phyloP scores from a whole-genome alignment of 2,329 filamentous ascomycete genomes.

The Colletotrichum truncatum region DNA sequence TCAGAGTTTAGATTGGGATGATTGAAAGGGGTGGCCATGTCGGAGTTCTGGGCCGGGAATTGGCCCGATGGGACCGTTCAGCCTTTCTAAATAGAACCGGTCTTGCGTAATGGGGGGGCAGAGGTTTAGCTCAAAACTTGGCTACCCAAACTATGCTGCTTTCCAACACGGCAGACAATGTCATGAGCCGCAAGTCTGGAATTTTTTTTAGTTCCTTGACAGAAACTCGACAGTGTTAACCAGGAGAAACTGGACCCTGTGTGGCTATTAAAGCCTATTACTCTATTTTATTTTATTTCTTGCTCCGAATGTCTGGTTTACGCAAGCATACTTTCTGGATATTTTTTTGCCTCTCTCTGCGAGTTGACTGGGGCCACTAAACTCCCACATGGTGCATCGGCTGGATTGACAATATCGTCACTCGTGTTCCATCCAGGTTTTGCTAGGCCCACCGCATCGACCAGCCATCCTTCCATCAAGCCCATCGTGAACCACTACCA shows the following conservation, averaged over 20 bases:
- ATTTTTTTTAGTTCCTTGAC: no score
- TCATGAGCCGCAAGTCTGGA: neutral
- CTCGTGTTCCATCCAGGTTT: constrained; percentile 21
- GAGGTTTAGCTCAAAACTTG: neutral
- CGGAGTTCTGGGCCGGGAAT: neutral
- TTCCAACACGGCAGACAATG: neutral
- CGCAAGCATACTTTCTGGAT: neutral
- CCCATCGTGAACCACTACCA: neutral
- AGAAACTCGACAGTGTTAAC: constrained; percentile 1
- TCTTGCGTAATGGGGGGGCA: neutral
- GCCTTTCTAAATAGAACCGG: neutral
- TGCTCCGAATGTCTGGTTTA: neutral
- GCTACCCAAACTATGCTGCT: neutral
- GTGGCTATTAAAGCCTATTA: neutral
- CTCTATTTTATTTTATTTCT: neutral
- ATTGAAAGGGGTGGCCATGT: neutral
- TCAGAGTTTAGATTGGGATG: neutral
- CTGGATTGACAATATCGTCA: constrained; percentile 24
- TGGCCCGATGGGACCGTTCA: neutral
- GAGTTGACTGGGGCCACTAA: neutral
- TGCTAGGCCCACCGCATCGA: constrained; percentile 19
- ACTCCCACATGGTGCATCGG: neutral
- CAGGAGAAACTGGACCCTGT: neutral
- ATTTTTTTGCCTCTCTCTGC: neutral
- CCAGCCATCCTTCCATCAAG: constrained; percentile 9